A percentile compares a stretch with the other conserved stretches of the same genome.
phyloP scores from a whole-genome alignment of 108 stramenopile species.

The Chaetoceros muelleri region DNA sequence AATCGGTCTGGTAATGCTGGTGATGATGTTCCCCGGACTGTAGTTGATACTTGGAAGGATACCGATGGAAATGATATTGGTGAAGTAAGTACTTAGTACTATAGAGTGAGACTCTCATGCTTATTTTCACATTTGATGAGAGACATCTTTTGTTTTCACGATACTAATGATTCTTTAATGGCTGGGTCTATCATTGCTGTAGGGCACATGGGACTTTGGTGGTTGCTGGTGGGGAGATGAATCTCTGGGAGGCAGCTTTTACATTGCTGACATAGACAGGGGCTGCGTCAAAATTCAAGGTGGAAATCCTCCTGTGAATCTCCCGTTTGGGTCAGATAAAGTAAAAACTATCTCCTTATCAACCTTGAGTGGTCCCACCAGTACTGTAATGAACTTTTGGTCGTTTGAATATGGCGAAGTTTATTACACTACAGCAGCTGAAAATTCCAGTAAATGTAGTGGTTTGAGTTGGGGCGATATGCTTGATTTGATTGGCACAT shows the following conservation, averaged over 20 bases:
- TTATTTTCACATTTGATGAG: too few species aligned
- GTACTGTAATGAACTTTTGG: background rate
- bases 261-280: background rate
- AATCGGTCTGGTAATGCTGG: too few species aligned
- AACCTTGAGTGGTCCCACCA: background rate
- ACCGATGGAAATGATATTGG: background rate
- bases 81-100: too few species aligned
- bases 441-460: background rate
- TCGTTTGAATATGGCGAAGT: background rate
- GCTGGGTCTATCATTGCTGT: too few species aligned
- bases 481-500: background rate
- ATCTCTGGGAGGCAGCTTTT: background rate
- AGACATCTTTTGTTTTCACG: too few species aligned
- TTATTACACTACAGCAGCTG: background rate
- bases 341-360: background rate
- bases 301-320: background rate
- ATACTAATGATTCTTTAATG: too few species aligned
- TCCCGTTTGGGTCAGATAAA: background rate
- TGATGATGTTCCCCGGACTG: background rate
- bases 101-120: too few species aligned
- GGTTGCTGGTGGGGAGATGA: background rate
- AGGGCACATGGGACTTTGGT: background rate
- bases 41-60: background rate
- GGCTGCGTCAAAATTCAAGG: background rate
- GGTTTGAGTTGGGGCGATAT: background rate